Conservation (phyloP, 768 basidiomycete genomes). For the Lanmaoa pseudosensibilis region DNA sequence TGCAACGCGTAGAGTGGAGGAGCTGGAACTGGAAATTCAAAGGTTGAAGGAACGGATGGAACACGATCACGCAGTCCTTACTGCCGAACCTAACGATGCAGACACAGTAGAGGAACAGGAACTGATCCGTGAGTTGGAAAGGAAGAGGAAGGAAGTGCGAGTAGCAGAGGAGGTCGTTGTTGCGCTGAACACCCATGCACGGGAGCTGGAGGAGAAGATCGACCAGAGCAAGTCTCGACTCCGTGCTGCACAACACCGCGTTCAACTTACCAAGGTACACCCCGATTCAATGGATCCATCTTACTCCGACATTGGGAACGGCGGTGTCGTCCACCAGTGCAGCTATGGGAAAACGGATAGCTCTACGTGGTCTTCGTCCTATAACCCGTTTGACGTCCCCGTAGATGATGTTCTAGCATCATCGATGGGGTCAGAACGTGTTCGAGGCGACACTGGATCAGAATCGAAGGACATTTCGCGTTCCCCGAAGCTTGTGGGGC, state of each 20-base stretch:
- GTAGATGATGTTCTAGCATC: constrained; percentile 21
- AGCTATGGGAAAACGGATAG: constrained; percentile 17
- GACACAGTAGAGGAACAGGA: constrained; percentile 48
- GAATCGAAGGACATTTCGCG: constrained; percentile 16
- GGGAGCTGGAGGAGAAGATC: constrained; percentile 73
- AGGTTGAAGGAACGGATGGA: constrained; percentile 52
- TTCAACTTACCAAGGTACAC: constrained; percentile 44
- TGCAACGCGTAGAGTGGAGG: constrained; percentile 54
- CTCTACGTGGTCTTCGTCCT: constrained; percentile 27
- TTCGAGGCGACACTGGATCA: constrained; percentile 6
- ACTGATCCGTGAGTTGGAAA: constrained; percentile 46
- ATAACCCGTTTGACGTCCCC: constrained; percentile 32
- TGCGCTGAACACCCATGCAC: constrained; percentile 61
- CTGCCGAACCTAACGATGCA: constrained; percentile 43
- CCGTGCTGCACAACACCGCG: constrained; percentile 55
- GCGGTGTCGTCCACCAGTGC: constrained; percentile 3
- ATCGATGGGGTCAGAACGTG: constrained; percentile 11
- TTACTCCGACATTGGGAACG: constrained; percentile 5
- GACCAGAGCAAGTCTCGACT: constrained; percentile 62
- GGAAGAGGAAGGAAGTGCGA: constrained; percentile 54
- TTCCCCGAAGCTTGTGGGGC: constrained; percentile 31
- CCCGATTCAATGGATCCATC: constrained; percentile 21
- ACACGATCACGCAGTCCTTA: constrained; percentile 55
- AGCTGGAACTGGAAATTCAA: constrained; percentile 61
- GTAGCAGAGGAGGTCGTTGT: constrained; percentile 66